Conservation (phyloP, 768 basidiomycete genomes). For the Boletus rubescentipes region DNA sequence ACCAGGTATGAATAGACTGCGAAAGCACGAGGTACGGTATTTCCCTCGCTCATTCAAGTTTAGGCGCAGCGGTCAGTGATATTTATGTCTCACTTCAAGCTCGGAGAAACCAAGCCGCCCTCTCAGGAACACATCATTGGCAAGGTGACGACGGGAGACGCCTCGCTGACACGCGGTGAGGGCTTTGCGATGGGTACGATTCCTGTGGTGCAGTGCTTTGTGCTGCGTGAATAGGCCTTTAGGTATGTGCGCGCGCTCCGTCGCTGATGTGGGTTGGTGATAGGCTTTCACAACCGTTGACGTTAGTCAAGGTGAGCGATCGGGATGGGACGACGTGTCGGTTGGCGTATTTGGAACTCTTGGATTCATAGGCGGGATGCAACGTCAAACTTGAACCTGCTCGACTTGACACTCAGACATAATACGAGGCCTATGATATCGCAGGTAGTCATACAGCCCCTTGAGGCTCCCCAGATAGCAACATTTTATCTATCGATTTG, state of each 20-base stretch:
- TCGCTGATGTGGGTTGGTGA: neutral
- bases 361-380: slow-evolving; percentile 27
- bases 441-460: too few relatives aligned
- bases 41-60: neutral
- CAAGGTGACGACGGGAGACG: slow-evolving; percentile 81
- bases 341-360: slow-evolving; percentile 45
- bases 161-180: slow-evolving; percentile 73
- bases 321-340: slow-evolving; percentile 54
- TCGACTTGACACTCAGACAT: too few relatives aligned
- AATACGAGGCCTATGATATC: too few relatives aligned
- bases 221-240: slow-evolving; percentile 50
- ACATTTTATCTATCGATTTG: too few relatives aligned
- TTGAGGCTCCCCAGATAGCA: too few relatives aligned
- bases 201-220: slow-evolving; percentile 51
- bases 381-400: too few relatives aligned
- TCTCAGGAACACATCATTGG: slow-evolving; percentile 61
- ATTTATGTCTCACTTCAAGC: slow-evolving; percentile 33
- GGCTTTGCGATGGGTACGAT: slow-evolving; percentile 80
- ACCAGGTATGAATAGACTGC: too few relatives aligned
- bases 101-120: slow-evolving; percentile 44
- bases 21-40: slow-evolving; percentile 30
- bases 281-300: slow-evolving; percentile 29
- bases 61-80: neutral
- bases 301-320: slow-evolving; percentile 67
- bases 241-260: slow-evolving; percentile 25